Evolutionary conservation across 306 rosid genomes (phyloP).

Genomic region (Malus sieversii): DNA sequence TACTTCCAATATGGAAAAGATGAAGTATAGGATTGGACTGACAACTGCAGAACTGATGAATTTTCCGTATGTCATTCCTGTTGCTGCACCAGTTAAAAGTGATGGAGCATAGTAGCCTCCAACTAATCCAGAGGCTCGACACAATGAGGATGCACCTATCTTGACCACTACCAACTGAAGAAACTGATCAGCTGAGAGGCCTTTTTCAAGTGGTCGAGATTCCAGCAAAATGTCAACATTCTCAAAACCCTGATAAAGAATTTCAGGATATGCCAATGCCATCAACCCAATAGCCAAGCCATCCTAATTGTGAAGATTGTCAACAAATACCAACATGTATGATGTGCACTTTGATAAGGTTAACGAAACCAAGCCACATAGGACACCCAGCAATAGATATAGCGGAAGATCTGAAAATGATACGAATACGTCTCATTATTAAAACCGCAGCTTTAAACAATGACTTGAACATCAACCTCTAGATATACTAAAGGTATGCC

Average conservation of each 20-base stretch:
- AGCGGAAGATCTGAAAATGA: constrained; percentile 88
- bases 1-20: too few relatives aligned
- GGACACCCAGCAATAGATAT: constrained; percentile 75
- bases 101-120: too few relatives aligned
- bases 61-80: too few relatives aligned
- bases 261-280: constrained; percentile 89
- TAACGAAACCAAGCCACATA: constrained; percentile 71
- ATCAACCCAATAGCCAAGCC: constrained; percentile 73
- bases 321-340: constrained; percentile 48
- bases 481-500: constrained; percentile 15
- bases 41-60: too few relatives aligned
- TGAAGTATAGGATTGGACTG: too few relatives aligned
- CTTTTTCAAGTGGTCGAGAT: constrained; percentile 74
- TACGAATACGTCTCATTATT: constrained; percentile 31
- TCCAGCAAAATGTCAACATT: constrained; percentile 87
- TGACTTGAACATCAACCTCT: constrained; percentile 7
- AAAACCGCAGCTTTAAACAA: constrained; percentile 20
- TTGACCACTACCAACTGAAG: constrained; percentile 78
- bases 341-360: constrained; percentile 75
- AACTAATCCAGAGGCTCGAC: constrained; percentile 49
- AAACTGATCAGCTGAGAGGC: constrained; percentile 63
- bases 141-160: constrained; percentile 78
- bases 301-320: constrained; percentile 42
- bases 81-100: too few relatives aligned
- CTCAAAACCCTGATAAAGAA: constrained; percentile 92